Evolutionary conservation across 768 basidiomycete species (phyloP).

Genomic region (Butyriboletus loyo): DNA sequence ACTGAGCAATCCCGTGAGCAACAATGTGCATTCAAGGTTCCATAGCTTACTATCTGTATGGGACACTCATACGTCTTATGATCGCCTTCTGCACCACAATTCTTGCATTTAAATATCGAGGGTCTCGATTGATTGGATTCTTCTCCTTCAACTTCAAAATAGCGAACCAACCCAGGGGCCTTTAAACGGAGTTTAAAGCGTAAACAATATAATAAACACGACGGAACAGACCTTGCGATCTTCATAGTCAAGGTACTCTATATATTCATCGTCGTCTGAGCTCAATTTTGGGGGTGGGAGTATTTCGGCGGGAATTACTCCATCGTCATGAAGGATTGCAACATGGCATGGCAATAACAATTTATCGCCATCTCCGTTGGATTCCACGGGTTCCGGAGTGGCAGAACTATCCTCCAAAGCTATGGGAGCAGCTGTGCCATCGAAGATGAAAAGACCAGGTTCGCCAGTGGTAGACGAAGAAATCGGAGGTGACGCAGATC

Average conservation of each 20-base stretch:
- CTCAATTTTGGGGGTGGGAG: constrained; percentile 40
- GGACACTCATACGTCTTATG: constrained; percentile 68
- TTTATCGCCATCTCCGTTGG: constrained; percentile 13
- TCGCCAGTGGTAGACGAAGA: constrained; percentile 17
- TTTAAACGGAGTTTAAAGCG: constrained; percentile 20
- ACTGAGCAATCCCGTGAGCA: constrained; percentile 41
- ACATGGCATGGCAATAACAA: constrained; percentile 73
- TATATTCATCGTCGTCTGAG: constrained; percentile 61
- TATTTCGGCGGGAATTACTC: constrained; percentile 43
- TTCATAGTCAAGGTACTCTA: constrained; percentile 77
- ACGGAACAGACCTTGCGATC: constrained; percentile 48
- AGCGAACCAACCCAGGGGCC: constrained; percentile 54
- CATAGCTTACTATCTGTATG: constrained; percentile 60
- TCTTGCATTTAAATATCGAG: constrained; percentile 63
- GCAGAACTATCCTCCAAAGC: constrained; percentile 18
- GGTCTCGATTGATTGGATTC: constrained; percentile 39
- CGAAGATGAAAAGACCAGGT: constrained; percentile 47
- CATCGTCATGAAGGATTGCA: constrained; percentile 40
- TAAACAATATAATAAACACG: background rate
- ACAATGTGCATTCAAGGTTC: background rate
- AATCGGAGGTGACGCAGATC: constrained; percentile 38
- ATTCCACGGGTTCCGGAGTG: constrained; percentile 13
- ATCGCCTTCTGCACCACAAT: constrained; percentile 71
- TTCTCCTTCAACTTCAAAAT: constrained; percentile 54
- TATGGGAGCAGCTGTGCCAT: constrained; percentile 41